Conservation (phyloP, 2,329 filamentous ascomycete genomes). For the Hypoxylon sp. region DNA sequence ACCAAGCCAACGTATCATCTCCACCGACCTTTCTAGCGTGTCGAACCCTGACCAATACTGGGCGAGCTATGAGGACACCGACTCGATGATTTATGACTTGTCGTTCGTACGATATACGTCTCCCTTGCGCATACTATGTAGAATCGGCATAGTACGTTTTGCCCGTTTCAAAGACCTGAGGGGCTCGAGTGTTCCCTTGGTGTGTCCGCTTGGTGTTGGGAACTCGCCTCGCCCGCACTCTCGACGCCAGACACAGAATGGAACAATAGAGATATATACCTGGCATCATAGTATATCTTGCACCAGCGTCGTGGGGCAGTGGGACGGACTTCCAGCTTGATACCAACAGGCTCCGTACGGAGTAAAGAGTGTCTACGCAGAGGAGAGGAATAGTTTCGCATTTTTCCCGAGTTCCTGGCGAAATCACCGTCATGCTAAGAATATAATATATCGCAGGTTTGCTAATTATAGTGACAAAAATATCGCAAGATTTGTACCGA, state of each 20-base stretch:
- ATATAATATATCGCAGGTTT: background rate
- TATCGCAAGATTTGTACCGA: background rate
- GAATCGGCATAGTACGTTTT: background rate
- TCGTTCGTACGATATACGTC: slow-evolving; percentile 12
- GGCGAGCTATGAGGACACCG: slow-evolving; percentile 1
- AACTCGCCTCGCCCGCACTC: too few species aligned
- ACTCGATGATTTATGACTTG: slow-evolving; percentile 5
- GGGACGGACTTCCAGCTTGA: slow-evolving; percentile 31
- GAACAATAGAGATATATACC: too few species aligned
- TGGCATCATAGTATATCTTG: too few species aligned
- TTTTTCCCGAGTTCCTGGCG: background rate
- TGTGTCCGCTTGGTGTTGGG: too few species aligned
- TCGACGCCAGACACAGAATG: too few species aligned
- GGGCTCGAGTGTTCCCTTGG: background rate
- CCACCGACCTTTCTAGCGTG: slow-evolving; percentile 26
- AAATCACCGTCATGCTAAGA: background rate
- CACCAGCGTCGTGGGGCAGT: slow-evolving; percentile 24
- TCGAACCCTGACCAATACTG: slow-evolving; percentile 11
- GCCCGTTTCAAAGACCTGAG: slow-evolving; percentile 6
- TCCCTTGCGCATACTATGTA: background rate
- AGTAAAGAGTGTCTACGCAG: slow-evolving; percentile 8
- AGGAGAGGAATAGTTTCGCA: slow-evolving; percentile 6
- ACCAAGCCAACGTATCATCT: slow-evolving; percentile 11
- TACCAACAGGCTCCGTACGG: too few species aligned
- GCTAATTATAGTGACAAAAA: background rate